Conservation (phyloP, 345 rosid genomes). For the Passiflora organensis region DNA sequence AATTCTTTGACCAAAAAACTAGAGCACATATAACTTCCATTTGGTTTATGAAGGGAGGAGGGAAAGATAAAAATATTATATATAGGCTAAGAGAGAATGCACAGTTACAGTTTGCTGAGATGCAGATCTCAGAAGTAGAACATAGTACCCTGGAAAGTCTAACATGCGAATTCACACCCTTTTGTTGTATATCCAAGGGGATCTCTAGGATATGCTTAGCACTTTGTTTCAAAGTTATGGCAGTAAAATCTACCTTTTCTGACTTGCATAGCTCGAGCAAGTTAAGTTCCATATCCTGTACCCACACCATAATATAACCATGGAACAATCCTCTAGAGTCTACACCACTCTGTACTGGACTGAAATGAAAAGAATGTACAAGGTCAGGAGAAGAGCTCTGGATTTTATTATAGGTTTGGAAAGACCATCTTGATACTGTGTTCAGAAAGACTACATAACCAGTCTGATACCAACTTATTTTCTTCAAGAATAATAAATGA, state of each 20-base stretch:
- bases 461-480: background rate
- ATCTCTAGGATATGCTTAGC: background rate
- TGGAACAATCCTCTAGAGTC: constrained; percentile 27
- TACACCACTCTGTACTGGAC: constrained; percentile 26
- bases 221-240: no score
- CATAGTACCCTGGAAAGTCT: no score
- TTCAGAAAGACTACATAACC: background rate
- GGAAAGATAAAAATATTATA: no score
- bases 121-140: no score
- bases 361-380: constrained; percentile 6
- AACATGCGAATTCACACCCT: no score
- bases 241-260: constrained; percentile 20
- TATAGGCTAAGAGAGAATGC: background rate
- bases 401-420: constrained; percentile 1
- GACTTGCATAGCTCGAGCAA: constrained; percentile 28
- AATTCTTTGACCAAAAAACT: no score
- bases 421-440: constrained; percentile 8
- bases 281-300: constrained; percentile 31
- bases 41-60: background rate
- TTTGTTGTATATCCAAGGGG: background rate
- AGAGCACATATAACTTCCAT: no score
- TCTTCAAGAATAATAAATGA: background rate
- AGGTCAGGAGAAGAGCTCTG: constrained; percentile 8
- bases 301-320: constrained; percentile 31
- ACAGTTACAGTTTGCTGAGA: no score